phyloP scores from a whole-genome alignment of 306 rosid species.

The peach (Prunus persica) region DNA sequence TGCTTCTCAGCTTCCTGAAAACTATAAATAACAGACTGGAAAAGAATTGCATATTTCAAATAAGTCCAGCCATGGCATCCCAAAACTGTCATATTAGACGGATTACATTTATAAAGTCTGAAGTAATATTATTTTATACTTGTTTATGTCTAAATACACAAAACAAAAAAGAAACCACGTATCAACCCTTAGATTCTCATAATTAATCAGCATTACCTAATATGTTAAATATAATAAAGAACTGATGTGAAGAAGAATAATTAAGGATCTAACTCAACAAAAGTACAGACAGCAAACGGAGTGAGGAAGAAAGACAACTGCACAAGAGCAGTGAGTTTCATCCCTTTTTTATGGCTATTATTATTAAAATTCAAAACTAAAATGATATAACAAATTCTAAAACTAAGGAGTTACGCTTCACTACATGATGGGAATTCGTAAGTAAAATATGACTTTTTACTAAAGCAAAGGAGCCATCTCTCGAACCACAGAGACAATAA shows the following conservation, averaged over 20 bases:
- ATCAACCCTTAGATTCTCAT: neutral
- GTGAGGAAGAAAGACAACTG: neutral
- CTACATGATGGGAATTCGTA: neutral
- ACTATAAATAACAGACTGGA: neutral
- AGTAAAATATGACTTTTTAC: neutral
- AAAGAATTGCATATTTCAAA: neutral
- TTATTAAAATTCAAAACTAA: no score
- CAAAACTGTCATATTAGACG: neutral
- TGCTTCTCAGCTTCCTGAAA: slow-evolving; percentile 93
- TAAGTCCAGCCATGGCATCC: neutral
- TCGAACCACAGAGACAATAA: slow-evolving; percentile 80
- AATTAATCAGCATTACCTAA: neutral
- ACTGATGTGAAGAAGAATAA: neutral
- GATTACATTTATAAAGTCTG: neutral
- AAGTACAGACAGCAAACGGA: neutral
- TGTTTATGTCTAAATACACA: neutral
- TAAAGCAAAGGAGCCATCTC: slow-evolving; percentile 84
- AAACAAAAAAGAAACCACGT: neutral
- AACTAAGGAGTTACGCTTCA: neutral
- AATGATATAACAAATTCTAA: neutral
- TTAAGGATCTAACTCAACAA: neutral
- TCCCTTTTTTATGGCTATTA: neutral
- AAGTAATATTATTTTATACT: neutral
- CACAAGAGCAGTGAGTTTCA: neutral
- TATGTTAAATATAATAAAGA: neutral